These are phyloP conservation scores for Cercis canadensis DNA, from an alignment of 306 rosid species.

Conservation along the genomic window DNA sequence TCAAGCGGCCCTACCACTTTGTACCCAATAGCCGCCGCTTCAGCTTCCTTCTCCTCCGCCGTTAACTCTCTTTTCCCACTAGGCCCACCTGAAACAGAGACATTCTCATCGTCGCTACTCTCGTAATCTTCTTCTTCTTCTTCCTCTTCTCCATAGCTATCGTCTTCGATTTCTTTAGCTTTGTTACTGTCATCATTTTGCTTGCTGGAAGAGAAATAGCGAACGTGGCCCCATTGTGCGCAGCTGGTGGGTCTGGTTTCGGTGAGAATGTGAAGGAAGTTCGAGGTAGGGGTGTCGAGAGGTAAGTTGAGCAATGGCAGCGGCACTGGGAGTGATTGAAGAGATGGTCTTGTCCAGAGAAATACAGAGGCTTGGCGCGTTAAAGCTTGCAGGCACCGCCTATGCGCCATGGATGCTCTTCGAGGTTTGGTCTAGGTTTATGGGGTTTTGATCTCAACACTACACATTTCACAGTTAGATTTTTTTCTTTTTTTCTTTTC, in stretches of 20 bases:
- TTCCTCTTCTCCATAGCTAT: constrained; percentile 27
- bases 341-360: constrained; percentile 45
- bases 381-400: constrained; percentile 66
- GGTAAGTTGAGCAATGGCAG: constrained; percentile 33
- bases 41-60: constrained; percentile 79
- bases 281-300: constrained; percentile 33
- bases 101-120: constrained; percentile 43
- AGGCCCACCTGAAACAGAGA: constrained; percentile 38
- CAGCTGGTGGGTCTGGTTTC: constrained; percentile 30
- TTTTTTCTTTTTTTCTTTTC: not conserved
- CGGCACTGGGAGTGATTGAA: constrained; percentile 36
- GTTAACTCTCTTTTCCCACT: constrained; percentile 56
- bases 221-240: constrained; percentile 45
- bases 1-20: constrained; percentile 69
- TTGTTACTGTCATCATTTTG: constrained; percentile 30
- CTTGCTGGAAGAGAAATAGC: constrained; percentile 61
- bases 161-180: constrained; percentile 38
- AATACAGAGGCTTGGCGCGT: constrained; percentile 57
- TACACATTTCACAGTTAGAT: not conserved
- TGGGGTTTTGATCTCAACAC: not conserved
- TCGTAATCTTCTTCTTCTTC: constrained; percentile 47
- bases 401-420: constrained; percentile 61
- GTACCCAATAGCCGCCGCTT: constrained; percentile 77
- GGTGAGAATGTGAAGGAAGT: constrained; percentile 33
- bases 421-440: not conserved